Percentiles rank a stretch among this genome's conserved stretches.
phyloP scores from a whole-genome alignment of 2,329 filamentous ascomycete species.

The Botrytis cinerea region DNA sequence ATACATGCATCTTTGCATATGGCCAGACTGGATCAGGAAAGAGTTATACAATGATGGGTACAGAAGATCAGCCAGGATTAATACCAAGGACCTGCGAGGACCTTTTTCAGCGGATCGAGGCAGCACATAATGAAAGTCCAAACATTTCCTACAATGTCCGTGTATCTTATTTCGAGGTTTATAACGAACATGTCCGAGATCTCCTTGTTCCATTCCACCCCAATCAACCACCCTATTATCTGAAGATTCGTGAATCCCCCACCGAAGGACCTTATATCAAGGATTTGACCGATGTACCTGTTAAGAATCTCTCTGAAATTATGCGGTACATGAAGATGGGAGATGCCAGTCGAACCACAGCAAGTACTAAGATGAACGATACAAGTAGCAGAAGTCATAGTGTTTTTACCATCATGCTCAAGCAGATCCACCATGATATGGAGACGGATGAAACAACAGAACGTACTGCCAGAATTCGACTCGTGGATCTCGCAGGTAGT shows the following conservation, averaged over 20 bases:
- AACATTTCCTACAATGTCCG: constrained; percentile 97
- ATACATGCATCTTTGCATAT: constrained; percentile 98
- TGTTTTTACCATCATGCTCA: constrained; percentile 96
- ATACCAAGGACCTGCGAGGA: constrained; percentile 96
- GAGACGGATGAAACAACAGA: constrained; percentile 98
- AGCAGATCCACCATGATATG: constrained; percentile 97
- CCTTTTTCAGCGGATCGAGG: constrained; percentile 89
- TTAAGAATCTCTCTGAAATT: constrained; percentile 83
- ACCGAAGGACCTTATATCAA: constrained; percentile 96
- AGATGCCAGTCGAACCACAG: constrained; percentile 82
- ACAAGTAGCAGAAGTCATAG: constrained; percentile 95
- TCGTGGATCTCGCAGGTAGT: constrained; percentile 93
- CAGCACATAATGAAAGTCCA: constrained; percentile 70
- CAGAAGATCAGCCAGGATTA: constrained; percentile 78
- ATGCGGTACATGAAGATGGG: constrained; percentile 88
- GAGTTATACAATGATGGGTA: constrained; percentile 98
- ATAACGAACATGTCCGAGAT: constrained; percentile 98
- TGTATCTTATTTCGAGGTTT: constrained; percentile 98
- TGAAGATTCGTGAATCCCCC: constrained; percentile 95
- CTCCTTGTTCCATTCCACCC: constrained; percentile 73
- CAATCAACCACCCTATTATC: constrained; percentile 80
- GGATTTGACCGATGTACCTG: constrained; percentile 89
- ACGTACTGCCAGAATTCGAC: constrained; percentile 85
- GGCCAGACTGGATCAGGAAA: constrained; percentile 97
- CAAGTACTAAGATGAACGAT: constrained; percentile 99